Evolutionary conservation across 352 stramenopile species (phyloP).

Genomic region (Phytophthora kernoviae): DNA sequence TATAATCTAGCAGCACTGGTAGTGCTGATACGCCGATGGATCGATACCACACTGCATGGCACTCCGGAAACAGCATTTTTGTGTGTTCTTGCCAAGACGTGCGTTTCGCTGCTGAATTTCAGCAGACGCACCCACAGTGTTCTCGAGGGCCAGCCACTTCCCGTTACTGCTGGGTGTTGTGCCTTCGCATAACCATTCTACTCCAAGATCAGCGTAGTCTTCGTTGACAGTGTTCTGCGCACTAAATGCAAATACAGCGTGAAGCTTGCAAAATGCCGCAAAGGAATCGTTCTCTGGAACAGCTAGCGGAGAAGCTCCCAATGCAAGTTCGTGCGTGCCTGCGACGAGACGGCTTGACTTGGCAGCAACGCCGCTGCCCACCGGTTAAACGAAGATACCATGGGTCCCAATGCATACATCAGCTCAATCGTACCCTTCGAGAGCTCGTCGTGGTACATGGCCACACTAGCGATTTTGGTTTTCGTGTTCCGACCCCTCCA

Average conservation of each 20-base stretch:
- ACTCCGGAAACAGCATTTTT: constrained; percentile 51
- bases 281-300: constrained; percentile 47
- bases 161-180: constrained; percentile 39
- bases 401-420: constrained; percentile 68
- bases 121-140: constrained; percentile 49
- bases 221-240: constrained; percentile 62
- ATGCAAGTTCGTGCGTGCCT: constrained; percentile 53
- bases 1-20: constrained; percentile 64
- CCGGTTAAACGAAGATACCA: constrained; percentile 62
- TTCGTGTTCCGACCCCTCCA: constrained; percentile 48
- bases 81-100: constrained; percentile 58
- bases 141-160: constrained; percentile 75
- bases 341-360: constrained; percentile 41
- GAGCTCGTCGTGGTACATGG: constrained; percentile 86
- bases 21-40: constrained; percentile 60
- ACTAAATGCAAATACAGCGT: constrained; percentile 80
- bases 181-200: constrained; percentile 79
- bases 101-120: constrained; percentile 83
- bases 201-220: constrained; percentile 60
- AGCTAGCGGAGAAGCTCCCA: constrained; percentile 47
- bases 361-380: constrained; percentile 35
- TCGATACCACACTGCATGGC: constrained; percentile 55
- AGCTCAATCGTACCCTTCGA: constrained; percentile 51
- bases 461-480: constrained; percentile 64
- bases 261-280: constrained; percentile 54